Conservation (phyloP, 345 rosid genomes). For the Chamaenerion angustifolium region DNA sequence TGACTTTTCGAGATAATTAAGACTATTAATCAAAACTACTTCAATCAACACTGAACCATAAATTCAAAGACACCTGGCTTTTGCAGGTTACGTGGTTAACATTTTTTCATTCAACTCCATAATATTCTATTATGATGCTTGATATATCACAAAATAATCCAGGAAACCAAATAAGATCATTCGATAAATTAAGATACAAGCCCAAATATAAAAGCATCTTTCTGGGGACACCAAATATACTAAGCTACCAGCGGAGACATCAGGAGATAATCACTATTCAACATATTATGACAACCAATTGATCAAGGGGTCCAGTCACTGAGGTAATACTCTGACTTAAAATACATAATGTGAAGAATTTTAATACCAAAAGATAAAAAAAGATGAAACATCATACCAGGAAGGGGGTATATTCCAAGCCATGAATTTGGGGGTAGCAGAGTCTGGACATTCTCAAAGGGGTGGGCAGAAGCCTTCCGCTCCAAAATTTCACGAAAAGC, state of each 20-base stretch:
- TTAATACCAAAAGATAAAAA: constrained; percentile 7
- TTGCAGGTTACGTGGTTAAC: too few relatives aligned
- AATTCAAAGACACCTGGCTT: too few relatives aligned
- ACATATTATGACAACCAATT: not conserved
- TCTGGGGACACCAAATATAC: not conserved
- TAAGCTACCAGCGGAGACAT: not conserved
- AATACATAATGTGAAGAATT: not conserved
- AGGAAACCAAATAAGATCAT: too few relatives aligned
- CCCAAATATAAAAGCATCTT: not conserved
- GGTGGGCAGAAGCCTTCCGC: constrained; percentile 90
- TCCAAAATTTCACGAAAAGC: constrained; percentile 92
- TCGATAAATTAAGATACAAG: too few relatives aligned
- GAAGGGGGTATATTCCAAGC: constrained; percentile 69
- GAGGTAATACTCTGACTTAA: too few relatives aligned
- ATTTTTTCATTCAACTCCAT: too few relatives aligned
- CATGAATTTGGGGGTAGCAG: constrained; percentile 89
- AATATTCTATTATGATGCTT: too few relatives aligned
- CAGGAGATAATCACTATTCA: not conserved
- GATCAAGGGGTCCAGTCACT: not conserved
- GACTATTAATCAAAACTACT: too few relatives aligned
- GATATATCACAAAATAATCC: too few relatives aligned
- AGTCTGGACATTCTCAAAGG: constrained; percentile 96
- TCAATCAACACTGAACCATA: too few relatives aligned
- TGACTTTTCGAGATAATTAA: too few relatives aligned
- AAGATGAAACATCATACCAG: constrained; percentile 33